Evolutionary conservation across 2,329 filamentous ascomycete species (phyloP).

Genomic region (Xylaria sp.): DNA sequence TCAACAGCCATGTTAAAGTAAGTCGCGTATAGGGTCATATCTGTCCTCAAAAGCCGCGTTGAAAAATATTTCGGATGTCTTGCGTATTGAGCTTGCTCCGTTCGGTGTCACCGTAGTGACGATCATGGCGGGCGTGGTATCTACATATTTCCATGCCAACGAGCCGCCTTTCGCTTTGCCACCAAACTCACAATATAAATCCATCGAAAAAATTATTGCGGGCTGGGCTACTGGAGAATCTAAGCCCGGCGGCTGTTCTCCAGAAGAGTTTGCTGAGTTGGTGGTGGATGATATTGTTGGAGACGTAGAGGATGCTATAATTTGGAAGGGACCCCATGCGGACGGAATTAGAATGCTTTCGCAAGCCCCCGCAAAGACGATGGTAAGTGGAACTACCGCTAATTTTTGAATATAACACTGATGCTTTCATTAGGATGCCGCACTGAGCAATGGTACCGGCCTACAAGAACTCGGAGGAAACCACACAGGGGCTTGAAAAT

Average conservation of each 20-base stretch:
- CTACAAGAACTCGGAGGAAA: too few species aligned
- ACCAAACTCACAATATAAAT: neutral
- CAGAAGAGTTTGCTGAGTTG: neutral
- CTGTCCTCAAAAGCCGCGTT: constrained; percentile 11
- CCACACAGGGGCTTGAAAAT: too few species aligned
- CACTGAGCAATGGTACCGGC: too few species aligned
- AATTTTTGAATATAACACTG: too few species aligned
- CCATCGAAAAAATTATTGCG: neutral
- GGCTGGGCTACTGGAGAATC: neutral
- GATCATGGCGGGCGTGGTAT: neutral
- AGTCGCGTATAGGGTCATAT: too few species aligned
- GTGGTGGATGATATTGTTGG: neutral
- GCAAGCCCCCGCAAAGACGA: too few species aligned
- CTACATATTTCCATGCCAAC: neutral
- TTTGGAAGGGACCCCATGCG: neutral
- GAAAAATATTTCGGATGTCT: neutral
- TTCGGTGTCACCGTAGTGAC: constrained; percentile 12
- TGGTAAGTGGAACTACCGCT: too few species aligned
- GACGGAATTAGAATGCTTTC: too few species aligned
- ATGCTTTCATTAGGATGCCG: too few species aligned
- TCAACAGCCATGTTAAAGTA: too few species aligned
- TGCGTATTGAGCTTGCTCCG: constrained; percentile 5
- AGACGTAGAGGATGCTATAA: neutral
- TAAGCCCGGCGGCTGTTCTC: neutral
- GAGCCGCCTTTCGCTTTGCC: neutral